A percentile compares a stretch with the other conserved stretches of the same genome.
These are phyloP conservation scores for Mesotaenium endlicherianum DNA, from an alignment of 139 green algal species.

Conservation along the genomic window DNA sequence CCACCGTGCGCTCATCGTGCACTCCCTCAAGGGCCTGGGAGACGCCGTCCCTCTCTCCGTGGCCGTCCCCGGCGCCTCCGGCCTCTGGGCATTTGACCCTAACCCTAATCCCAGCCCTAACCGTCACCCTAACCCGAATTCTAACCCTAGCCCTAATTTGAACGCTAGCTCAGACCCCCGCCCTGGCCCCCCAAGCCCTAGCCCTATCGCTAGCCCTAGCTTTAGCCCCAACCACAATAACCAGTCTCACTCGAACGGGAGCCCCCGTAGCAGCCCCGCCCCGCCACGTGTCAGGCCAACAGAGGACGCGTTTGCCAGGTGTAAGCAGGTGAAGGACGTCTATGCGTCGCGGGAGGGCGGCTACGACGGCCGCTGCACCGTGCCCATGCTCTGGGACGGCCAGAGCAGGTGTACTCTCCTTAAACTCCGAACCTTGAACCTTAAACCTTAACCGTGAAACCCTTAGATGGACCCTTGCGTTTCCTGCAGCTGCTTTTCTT, in stretches of 20 bases:
- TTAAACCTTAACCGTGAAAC: too few relatives aligned
- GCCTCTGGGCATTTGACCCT: constrained; percentile 41
- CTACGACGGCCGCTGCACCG: constrained; percentile 30
- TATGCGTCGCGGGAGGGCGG: constrained; percentile 28
- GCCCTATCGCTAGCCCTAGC: not conserved
- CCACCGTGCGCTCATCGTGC: constrained; percentile 72
- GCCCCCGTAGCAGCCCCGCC: not conserved
- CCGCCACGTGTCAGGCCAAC: not conserved
- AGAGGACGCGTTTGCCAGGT: not conserved
- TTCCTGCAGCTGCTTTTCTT: too few relatives aligned
- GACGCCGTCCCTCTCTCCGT: constrained; percentile 39
- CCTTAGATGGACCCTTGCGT: too few relatives aligned
- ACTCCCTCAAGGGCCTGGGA: constrained; percentile 42
- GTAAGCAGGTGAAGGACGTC: constrained; percentile 22
- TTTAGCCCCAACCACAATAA: not conserved
- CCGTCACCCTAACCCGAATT: not conserved
- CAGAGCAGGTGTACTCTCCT: constrained; percentile 6
- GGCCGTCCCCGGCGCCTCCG: constrained; percentile 13
- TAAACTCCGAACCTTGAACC: too few relatives aligned
- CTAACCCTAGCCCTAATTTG: not conserved
- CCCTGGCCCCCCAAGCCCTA: not conserved
- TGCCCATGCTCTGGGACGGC: constrained; percentile 52
- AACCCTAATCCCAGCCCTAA: not conserved
- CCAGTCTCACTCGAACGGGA: not conserved
- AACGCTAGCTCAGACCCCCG: too few relatives aligned